A percentile compares a stretch with the other conserved stretches of the same genome.
These are phyloP conservation scores for Penicillium riverlandense DNA, from an alignment of 495 filamentous ascomycete species.

Conservation along the genomic window DNA sequence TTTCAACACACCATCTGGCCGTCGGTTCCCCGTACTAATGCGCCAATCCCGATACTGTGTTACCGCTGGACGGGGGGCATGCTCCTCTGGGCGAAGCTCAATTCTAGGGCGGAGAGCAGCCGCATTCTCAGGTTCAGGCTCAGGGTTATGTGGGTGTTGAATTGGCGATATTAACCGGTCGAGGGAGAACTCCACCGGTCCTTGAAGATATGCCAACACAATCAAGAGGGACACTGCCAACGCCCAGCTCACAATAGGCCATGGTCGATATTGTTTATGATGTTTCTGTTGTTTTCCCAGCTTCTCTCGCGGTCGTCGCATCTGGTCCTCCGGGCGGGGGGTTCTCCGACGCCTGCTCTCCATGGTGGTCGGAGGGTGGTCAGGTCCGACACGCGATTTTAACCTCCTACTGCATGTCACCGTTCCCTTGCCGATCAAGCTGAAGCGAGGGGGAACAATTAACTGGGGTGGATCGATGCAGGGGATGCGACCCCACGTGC, in stretches of 20 bases:
- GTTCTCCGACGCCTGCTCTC: conserved; percentile 2
- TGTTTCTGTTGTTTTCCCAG: background rate
- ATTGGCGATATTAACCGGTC: background rate
- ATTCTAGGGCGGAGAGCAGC: conserved; percentile 16
- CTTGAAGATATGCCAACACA: conserved; percentile 9
- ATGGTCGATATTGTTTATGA: conserved; percentile 2
- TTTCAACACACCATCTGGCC: conserved; percentile 39
- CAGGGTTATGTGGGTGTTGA: background rate
- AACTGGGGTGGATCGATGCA: too few species aligned
- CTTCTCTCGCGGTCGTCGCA: background rate
- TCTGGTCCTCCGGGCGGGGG: conserved; percentile 1
- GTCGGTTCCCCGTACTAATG: conserved; percentile 19
- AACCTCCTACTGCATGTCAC: too few species aligned
- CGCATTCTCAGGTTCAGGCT: background rate
- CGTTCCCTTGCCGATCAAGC: too few species aligned
- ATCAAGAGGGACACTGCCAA: conserved; percentile 10
- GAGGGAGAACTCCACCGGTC: background rate
- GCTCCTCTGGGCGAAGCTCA: conserved; percentile 31
- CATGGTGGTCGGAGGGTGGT: background rate
- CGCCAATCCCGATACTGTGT: conserved; percentile 29
- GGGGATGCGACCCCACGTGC: too few species aligned
- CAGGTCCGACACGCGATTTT: too few species aligned
- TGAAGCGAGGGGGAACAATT: too few species aligned
- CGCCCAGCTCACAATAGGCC: conserved; percentile 5
- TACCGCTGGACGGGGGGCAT: conserved; percentile 23